Conservation (phyloP, 2,329 filamentous ascomycete species). For the Orbilia ellipsospora region DNA sequence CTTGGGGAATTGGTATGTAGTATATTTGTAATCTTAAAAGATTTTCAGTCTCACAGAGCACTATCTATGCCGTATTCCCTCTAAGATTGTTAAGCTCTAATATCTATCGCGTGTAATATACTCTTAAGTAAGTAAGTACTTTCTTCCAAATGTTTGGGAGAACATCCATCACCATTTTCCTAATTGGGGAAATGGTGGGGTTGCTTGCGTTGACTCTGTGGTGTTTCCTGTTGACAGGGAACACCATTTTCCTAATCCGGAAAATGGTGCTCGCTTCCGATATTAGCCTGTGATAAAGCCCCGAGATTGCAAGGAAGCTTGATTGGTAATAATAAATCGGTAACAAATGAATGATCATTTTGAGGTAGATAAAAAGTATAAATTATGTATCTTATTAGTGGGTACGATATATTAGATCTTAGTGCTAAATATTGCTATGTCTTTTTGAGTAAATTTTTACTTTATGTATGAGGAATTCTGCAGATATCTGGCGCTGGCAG, state of each 20-base stretch:
- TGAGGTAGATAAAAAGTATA: too few relatives aligned
- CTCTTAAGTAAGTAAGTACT: background rate
- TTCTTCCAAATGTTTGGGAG: too few relatives aligned
- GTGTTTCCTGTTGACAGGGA: constrained; percentile 12
- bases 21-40: constrained; percentile 25
- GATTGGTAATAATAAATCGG: too few relatives aligned
- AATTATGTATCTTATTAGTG: too few relatives aligned
- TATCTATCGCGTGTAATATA: background rate
- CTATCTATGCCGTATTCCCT: constrained; percentile 4
- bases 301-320: too few relatives aligned
- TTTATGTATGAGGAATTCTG: too few relatives aligned
- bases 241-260: constrained; percentile 26
- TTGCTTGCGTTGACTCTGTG: constrained; percentile 16
- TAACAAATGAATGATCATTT: too few relatives aligned
- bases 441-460: too few relatives aligned
- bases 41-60: background rate
- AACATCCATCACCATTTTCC: constrained; percentile 18
- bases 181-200: constrained; percentile 18
- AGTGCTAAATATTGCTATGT: too few relatives aligned
- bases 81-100: constrained; percentile 10
- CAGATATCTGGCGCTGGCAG: too few relatives aligned
- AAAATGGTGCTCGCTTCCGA: constrained; percentile 14
- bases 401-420: too few relatives aligned
- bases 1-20: background rate
- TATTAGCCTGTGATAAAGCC: too few relatives aligned